Percentiles rank a stretch among this genome's conserved stretches.
These are phyloP conservation scores for Macrocybe gigantea DNA, from an alignment of 768 basidiomycete species.

Conservation along the genomic window DNA sequence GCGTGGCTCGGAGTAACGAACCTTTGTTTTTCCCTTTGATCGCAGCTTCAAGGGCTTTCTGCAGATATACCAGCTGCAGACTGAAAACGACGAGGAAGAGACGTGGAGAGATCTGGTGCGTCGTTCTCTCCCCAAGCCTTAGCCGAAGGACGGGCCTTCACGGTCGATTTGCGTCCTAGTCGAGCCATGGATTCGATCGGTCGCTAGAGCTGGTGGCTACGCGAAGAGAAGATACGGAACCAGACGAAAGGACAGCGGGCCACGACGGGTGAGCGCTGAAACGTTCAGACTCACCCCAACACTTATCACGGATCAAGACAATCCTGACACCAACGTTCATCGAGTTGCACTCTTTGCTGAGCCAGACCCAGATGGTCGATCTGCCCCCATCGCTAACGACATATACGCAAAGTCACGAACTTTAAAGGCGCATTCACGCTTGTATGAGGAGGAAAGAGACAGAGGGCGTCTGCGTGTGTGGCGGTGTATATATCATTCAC, in stretches of 20 bases:
- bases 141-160: conserved; percentile 1
- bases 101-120: conserved; percentile 79
- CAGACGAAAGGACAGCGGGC: conserved; percentile 8
- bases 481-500: too few species aligned
- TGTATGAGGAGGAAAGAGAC: too few species aligned
- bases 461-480: too few species aligned
- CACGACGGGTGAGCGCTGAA: background rate
- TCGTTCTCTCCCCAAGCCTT: conserved; percentile 4
- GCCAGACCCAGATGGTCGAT: too few species aligned
- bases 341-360: too few species aligned
- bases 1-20: background rate
- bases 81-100: conserved; percentile 78
- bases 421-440: too few species aligned
- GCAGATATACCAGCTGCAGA: conserved; percentile 82
- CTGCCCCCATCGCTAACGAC: too few species aligned
- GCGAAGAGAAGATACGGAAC: conserved; percentile 45
- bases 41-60: conserved; percentile 72
- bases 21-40: background rate
- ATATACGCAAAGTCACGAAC: too few species aligned
- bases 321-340: too few species aligned
- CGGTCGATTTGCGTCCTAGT: conserved; percentile 28
- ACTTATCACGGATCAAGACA: too few species aligned
- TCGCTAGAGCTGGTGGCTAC: conserved; percentile 51
- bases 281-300: background rate
- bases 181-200: conserved; percentile 73